These are phyloP conservation scores for Graphium sp. DNA, from an alignment of 2,329 filamentous ascomycete species.

Conservation along the genomic window DNA sequence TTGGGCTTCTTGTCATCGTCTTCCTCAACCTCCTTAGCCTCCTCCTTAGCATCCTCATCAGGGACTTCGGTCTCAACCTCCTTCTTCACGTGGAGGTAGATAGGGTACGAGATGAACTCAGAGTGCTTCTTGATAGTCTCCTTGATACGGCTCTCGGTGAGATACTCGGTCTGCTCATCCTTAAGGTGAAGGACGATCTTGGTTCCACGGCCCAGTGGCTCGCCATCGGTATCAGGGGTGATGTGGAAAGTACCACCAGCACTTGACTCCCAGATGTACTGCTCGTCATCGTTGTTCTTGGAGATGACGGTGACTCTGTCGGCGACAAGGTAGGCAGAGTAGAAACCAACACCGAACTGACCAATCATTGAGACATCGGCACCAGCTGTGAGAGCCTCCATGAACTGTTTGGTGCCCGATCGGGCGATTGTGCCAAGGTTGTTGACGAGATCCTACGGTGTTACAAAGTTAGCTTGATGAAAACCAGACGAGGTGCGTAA, in stretches of 20 bases:
- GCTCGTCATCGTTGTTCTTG: slow-evolving; percentile 99
- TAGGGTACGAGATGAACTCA: slow-evolving; percentile 99
- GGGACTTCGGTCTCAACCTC: slow-evolving; percentile 98
- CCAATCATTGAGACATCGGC: slow-evolving; percentile 99
- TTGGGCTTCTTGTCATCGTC: slow-evolving; percentile 91
- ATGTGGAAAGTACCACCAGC: slow-evolving; percentile 97
- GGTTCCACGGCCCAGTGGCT: slow-evolving; percentile 83
- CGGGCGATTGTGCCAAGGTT: slow-evolving; percentile 99
- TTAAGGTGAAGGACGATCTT: slow-evolving; percentile 98
- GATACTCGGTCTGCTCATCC: slow-evolving; percentile 97
- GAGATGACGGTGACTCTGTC: slow-evolving; percentile 91
- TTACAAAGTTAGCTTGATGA: slow-evolving; percentile 18
- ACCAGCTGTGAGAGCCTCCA: slow-evolving; percentile 96
- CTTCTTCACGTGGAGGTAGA: slow-evolving; percentile 99
- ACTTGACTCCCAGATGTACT: slow-evolving; percentile 98
- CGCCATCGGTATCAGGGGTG: slow-evolving; percentile 73
- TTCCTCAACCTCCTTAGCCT: slow-evolving; percentile 40
- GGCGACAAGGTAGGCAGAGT: slow-evolving; percentile 98
- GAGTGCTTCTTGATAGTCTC: slow-evolving; percentile 99
- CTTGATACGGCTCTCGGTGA: slow-evolving; percentile 98
- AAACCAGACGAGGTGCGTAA: slow-evolving; percentile 2
- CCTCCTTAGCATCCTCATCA: slow-evolving; percentile 76
- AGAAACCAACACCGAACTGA: slow-evolving; percentile 99
- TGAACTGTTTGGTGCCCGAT: slow-evolving; percentile 99
- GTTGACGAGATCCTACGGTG: slow-evolving; percentile 83